A percentile compares a stretch with the other conserved stretches of the same genome.
phyloP scores from a whole-genome alignment of 805 yeast species.

The Metschnikowia similis region DNA sequence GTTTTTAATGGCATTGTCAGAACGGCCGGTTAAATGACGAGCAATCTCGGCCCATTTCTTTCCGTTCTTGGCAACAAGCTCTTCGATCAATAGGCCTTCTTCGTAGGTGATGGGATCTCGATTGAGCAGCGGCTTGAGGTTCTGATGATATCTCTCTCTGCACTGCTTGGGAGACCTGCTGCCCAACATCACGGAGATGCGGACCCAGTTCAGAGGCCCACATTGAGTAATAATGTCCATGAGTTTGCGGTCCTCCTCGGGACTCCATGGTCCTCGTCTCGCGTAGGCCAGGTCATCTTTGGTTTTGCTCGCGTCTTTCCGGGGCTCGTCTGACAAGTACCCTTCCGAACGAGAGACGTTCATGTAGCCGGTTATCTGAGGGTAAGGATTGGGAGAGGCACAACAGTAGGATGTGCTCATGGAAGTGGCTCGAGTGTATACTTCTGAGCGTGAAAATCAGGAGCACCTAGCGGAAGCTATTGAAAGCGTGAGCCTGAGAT shows the following conservation, averaged over 20 bases:
- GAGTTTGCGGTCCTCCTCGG: slow-evolving; percentile 72
- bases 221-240: slow-evolving; percentile 62
- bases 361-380: background rate
- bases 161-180: slow-evolving; percentile 89
- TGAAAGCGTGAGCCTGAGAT: background rate
- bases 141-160: slow-evolving; percentile 87
- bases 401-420: background rate
- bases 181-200: slow-evolving; percentile 67
- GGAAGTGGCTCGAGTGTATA: background rate
- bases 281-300: slow-evolving; percentile 14
- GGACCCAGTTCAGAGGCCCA: slow-evolving; percentile 88
- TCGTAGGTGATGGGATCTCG: slow-evolving; percentile 79
- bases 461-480: background rate
- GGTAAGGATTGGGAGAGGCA: background rate
- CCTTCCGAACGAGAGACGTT: background rate
- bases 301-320: background rate
- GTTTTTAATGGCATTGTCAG: slow-evolving; percentile 88
- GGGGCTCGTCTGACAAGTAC: slow-evolving; percentile 1
- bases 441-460: background rate
- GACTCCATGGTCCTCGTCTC: slow-evolving; percentile 86
- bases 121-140: slow-evolving; percentile 78
- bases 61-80: slow-evolving; percentile 72
- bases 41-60: slow-evolving; percentile 94
- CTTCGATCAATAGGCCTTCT: slow-evolving; percentile 79
- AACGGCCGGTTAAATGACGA: slow-evolving; percentile 77